Conservation (phyloP, 2,329 filamentous ascomycete species). For the Phoma sp. region DNA sequence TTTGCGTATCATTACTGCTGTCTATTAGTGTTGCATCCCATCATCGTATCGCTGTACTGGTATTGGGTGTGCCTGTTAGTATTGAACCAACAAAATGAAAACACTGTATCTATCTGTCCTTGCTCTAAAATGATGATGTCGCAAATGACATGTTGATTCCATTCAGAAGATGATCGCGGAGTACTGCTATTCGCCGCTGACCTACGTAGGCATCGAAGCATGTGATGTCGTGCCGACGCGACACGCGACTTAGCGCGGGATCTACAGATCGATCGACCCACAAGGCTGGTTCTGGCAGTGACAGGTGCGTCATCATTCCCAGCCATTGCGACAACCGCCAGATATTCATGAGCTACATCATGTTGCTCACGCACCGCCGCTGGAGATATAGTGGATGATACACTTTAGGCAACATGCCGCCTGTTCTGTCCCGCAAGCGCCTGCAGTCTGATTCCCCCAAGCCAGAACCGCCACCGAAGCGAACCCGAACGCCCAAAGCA, state of each 20-base stretch:
- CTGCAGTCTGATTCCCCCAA: conserved; percentile 57
- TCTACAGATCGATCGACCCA: conserved; percentile 26
- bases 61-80: no score
- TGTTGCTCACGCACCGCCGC: background rate
- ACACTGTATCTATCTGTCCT: no score
- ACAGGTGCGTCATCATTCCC: conserved; percentile 33
- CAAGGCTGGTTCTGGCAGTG: conserved; percentile 22
- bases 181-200: no score
- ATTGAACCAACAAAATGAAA: no score
- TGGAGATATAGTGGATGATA: background rate
- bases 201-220: background rate
- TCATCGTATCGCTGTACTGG: no score
- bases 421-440: conserved; percentile 71
- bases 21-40: no score
- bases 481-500: conserved; percentile 24
- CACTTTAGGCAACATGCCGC: conserved; percentile 62
- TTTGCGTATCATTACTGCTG: background rate
- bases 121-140: no score
- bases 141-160: no score
- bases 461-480: conserved; percentile 41
- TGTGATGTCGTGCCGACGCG: conserved; percentile 25
- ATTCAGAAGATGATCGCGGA: no score
- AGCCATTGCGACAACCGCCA: conserved; percentile 9
- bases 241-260: conserved; percentile 25
- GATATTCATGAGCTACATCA: conserved; percentile 1